A percentile compares a stretch with the other conserved stretches of the same genome.
phyloP scores from a whole-genome alignment of 257 asterid species.

The Solanum stenotomum region DNA sequence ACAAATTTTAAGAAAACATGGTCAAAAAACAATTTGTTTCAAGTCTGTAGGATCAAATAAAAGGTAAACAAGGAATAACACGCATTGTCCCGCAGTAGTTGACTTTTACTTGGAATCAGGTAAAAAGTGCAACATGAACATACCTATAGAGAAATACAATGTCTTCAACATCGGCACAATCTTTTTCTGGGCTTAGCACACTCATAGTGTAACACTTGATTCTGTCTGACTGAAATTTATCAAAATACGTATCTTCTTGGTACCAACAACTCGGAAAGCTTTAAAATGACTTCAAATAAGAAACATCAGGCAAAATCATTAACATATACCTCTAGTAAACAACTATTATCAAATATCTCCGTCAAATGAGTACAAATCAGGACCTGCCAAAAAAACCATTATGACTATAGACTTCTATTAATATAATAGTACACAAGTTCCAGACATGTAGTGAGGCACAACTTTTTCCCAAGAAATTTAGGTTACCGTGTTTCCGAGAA shows the following conservation, averaged over 20 bases:
- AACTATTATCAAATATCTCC: constrained; percentile 73
- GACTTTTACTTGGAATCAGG: background rate
- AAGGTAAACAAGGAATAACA: background rate
- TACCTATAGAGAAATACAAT: constrained; percentile 82
- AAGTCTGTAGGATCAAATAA: background rate
- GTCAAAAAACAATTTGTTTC: background rate
- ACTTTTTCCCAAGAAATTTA: background rate
- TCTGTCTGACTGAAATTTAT: constrained; percentile 54
- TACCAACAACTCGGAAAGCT: constrained; percentile 8
- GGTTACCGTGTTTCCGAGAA: background rate
- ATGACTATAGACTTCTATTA: background rate
- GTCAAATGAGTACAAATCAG: constrained; percentile 87
- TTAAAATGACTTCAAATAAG: constrained; percentile 1
- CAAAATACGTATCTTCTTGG: background rate
- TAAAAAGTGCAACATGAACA: background rate
- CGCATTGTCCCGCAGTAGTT: background rate
- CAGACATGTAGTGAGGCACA: background rate
- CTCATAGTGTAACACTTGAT: constrained; percentile 92
- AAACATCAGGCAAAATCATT: constrained; percentile 8
- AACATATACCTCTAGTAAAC: constrained; percentile 52
- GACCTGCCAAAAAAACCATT: constrained; percentile 43
- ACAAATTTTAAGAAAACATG: background rate
- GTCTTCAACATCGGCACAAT: constrained; percentile 54
- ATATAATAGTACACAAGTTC: background rate
- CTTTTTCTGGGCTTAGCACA: constrained; percentile 68